These are phyloP conservation scores for Colletotrichum trifolii DNA, from an alignment of 2,329 filamentous ascomycete genomes.

Conservation along the genomic window DNA sequence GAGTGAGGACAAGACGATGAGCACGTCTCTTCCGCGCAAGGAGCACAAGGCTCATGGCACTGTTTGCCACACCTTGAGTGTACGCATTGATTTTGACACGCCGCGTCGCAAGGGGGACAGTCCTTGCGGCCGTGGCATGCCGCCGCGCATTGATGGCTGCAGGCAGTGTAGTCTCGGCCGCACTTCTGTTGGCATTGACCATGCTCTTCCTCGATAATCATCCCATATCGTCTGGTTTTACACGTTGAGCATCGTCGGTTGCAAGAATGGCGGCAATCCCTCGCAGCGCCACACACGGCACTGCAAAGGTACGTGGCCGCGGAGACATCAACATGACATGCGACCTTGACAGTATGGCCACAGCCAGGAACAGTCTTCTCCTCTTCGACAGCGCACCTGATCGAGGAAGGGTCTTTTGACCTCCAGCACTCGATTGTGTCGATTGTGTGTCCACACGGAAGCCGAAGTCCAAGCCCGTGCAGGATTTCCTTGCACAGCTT, in stretches of 20 bases:
- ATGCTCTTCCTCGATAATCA: slow-evolving; percentile 53
- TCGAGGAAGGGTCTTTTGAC: slow-evolving; percentile 53
- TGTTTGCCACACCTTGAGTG: slow-evolving; percentile 66
- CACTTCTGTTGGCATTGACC: slow-evolving; percentile 53
- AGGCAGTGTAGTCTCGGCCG: slow-evolving; percentile 57
- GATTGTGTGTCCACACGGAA: slow-evolving; percentile 56
- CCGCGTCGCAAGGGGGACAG: slow-evolving; percentile 59
- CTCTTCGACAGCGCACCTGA: slow-evolving; percentile 62
- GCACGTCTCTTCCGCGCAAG: slow-evolving; percentile 67
- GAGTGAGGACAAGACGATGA: slow-evolving; percentile 66
- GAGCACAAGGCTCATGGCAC: slow-evolving; percentile 70
- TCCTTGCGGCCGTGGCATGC: slow-evolving; percentile 61
- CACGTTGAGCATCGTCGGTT: slow-evolving; percentile 61
- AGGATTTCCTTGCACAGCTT: slow-evolving; percentile 49
- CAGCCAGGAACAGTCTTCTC: slow-evolving; percentile 64
- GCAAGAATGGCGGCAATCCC: slow-evolving; percentile 71
- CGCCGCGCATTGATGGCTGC: slow-evolving; percentile 63
- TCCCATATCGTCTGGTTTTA: slow-evolving; percentile 47
- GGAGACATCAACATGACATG: slow-evolving; percentile 61
- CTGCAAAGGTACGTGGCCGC: slow-evolving; percentile 57
- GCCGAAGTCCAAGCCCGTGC: slow-evolving; percentile 41
- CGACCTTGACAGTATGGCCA: slow-evolving; percentile 60
- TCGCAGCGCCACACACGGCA: slow-evolving; percentile 54
- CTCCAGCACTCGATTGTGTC: slow-evolving; percentile 50
- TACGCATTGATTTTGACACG: slow-evolving; percentile 66